phyloP scores from a whole-genome alignment of 1,284 basidiomycete genomes.

The Xerocomus nothofagi region DNA sequence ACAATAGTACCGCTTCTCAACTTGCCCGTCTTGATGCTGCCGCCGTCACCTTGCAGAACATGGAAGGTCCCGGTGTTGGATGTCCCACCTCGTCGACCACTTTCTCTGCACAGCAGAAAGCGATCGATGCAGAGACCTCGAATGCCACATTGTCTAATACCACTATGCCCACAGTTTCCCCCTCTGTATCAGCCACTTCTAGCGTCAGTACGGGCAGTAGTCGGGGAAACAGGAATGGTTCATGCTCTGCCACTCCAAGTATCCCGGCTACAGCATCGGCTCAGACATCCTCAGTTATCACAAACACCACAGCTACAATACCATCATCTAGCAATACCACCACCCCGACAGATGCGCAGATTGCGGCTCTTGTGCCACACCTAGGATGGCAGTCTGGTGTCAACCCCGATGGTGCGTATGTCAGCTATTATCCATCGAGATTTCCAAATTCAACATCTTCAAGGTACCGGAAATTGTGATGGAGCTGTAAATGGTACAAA shows the following conservation, averaged over 20 bases:
- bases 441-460: background rate
- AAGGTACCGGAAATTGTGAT: conserved; percentile 52
- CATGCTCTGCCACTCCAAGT: background rate
- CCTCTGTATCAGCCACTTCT: background rate
- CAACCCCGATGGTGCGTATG: conserved; percentile 52
- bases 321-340: conserved; percentile 6
- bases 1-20: conserved; percentile 51
- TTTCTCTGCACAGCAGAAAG: conserved; percentile 46
- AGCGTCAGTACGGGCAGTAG: background rate
- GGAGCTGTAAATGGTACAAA: conserved; percentile 50
- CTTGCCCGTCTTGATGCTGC: conserved; percentile 52
- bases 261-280: background rate
- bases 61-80: conserved; percentile 51
- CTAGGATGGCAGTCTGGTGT: conserved; percentile 49
- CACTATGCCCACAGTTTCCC: background rate
- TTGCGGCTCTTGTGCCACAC: conserved; percentile 45
- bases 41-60: conserved; percentile 52
- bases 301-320: conserved; percentile 1
- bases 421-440: background rate
- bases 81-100: conserved; percentile 56
- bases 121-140: conserved; percentile 35
- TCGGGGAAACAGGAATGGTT: background rate
- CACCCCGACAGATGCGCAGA: conserved; percentile 25
- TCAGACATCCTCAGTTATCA: background rate
- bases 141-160: conserved; percentile 4